Conservation (phyloP, 176 grass and related monocot genomes). For the Microstegium vimineum region DNA sequence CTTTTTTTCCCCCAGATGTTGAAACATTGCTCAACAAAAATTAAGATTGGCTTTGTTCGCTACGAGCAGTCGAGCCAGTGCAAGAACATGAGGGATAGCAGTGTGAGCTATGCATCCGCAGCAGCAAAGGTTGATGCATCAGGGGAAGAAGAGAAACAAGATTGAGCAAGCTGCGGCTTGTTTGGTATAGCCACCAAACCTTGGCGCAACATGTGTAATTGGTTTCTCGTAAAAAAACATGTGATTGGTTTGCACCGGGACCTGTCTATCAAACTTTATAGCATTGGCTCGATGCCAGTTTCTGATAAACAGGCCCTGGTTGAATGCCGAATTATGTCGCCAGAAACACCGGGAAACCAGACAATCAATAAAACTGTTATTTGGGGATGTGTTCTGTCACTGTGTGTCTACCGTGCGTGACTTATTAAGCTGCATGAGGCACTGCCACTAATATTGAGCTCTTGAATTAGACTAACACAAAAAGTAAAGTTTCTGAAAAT, state of each 20-base stretch:
- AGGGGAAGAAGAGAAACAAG: constrained; percentile 10
- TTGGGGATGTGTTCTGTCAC: neutral
- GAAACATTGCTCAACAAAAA: constrained; percentile 57
- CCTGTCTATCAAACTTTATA: constrained; percentile 6
- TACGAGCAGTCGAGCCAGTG: constrained; percentile 97
- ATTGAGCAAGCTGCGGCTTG: neutral
- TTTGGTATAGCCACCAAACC: neutral
- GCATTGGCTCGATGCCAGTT: neutral
- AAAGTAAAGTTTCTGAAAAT: too few relatives aligned
- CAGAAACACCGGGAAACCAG: neutral
- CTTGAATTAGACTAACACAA: neutral
- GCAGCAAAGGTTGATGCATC: constrained; percentile 51
- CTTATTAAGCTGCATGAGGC: neutral
- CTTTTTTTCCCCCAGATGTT: constrained; percentile 47
- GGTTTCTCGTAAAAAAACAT: neutral
- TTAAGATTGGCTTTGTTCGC: constrained; percentile 75
- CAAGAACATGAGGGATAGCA: constrained; percentile 72
- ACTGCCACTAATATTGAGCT: neutral
- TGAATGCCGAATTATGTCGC: neutral
- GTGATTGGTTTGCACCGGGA: constrained; percentile 7
- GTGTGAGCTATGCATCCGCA: constrained; percentile 81
- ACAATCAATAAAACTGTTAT: neutral
- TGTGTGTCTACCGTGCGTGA: neutral
- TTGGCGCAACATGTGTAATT: constrained; percentile 5
- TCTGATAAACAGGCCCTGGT: constrained; percentile 9